A percentile compares a stretch with the other conserved stretches of the same genome.
Conservation (phyloP, 306 rosid species). For the Dryas drummondii region DNA sequence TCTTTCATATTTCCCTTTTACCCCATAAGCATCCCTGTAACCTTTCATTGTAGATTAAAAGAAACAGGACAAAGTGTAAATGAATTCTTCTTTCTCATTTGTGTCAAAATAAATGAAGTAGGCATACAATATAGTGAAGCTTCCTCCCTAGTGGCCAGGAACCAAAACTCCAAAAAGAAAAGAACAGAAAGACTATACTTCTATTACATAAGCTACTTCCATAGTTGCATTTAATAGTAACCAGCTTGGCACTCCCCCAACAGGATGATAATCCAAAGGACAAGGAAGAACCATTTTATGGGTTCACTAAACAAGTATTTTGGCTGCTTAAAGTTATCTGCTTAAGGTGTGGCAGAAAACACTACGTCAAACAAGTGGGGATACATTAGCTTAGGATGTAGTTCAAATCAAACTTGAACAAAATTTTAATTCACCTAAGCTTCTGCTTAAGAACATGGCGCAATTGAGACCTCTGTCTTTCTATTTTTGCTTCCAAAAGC, state of each 20-base stretch:
- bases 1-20: too few species aligned
- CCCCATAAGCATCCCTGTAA: too few species aligned
- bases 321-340: neutral
- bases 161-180: neutral
- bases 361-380: neutral
- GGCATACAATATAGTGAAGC: neutral
- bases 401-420: conserved; percentile 9
- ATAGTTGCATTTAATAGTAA: neutral
- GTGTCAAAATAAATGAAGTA: neutral
- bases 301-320: too few species aligned
- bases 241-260: neutral
- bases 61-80: neutral
- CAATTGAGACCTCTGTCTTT: conserved; percentile 56
- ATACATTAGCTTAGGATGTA: neutral
- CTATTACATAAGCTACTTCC: neutral
- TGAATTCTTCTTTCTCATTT: neutral
- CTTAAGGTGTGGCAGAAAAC: neutral
- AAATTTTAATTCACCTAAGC: conserved; percentile 8
- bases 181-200: neutral
- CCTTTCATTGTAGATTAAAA: too few species aligned
- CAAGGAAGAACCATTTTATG: too few species aligned
- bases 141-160: neutral
- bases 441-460: conserved; percentile 52
- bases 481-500: conserved; percentile 45
- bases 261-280: too few species aligned